A percentile compares a stretch with the other conserved stretches of the same genome.
These are phyloP conservation scores for Pseudocercospora pini-densiflorae DNA, from an alignment of 2,329 filamentous ascomycete species.

Conservation along the genomic window DNA sequence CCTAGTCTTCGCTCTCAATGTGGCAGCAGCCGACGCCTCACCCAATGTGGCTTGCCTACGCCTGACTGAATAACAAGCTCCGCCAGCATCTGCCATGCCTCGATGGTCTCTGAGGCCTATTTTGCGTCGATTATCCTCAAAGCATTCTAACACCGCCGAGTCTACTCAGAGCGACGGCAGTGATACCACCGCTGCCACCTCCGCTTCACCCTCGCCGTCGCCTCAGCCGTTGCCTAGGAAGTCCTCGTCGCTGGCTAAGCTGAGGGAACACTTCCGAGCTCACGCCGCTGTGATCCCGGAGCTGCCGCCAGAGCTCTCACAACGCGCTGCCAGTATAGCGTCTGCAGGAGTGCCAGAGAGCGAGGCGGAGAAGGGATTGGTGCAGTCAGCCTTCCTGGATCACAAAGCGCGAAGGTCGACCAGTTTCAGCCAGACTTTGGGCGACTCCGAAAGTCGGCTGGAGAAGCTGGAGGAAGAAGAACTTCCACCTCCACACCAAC, in stretches of 20 bases:
- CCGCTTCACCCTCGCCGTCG: slow-evolving; percentile 21
- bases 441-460: slow-evolving; percentile 8
- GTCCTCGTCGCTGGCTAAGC: slow-evolving; percentile 28
- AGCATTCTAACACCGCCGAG: slow-evolving; percentile 26
- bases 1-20: not conserved
- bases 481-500: slow-evolving; percentile 12
- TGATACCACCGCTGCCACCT: slow-evolving; percentile 23
- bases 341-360: not conserved
- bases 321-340: not conserved
- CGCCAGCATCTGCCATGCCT: not conserved
- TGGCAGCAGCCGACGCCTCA: not conserved
- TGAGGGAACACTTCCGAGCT: slow-evolving; percentile 29
- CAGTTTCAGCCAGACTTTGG: not conserved
- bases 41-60: not conserved
- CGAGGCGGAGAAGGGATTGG: not conserved
- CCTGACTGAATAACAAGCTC: not conserved
- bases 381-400: not conserved
- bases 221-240: slow-evolving; percentile 19
- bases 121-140: slow-evolving; percentile 30
- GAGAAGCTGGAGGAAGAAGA: slow-evolving; percentile 10
- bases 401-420: not conserved
- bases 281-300: slow-evolving; percentile 22
- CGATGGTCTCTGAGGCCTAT: slow-evolving; percentile 21
- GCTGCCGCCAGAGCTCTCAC: slow-evolving; percentile 23
- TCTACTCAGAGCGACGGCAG: slow-evolving; percentile 27